Base-by-base conservation (phyloP, 2,329 filamentous ascomycete species). In the Fusarium robinianum region DNA sequence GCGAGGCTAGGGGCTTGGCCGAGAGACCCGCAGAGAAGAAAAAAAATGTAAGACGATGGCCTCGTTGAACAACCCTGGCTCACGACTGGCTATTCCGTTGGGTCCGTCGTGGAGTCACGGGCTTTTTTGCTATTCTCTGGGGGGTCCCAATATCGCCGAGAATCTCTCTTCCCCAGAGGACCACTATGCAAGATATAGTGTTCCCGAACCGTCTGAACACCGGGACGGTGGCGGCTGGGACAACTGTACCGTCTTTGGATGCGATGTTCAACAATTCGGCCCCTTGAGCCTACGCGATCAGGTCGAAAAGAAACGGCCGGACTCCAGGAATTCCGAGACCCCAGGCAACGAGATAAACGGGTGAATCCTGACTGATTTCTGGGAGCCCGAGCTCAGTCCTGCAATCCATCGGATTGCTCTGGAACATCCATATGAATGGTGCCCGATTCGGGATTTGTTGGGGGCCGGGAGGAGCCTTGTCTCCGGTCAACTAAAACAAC, bases 111-210 rank as follows among this genome's bases (percentile, higher is more conserved):
- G 21, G 49, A 52, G 38, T 27, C 16, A 39, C 47, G 27, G 46
- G 34, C 29, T 44, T 31, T 44, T 35, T 14, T 16, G 15, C 51
- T 21, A n/a, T 14, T 37, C 18, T 38, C 30, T 52, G 21, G 33
- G 26, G 33, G n/a, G n/a, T n/a, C n/a, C 49, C 34, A 25, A 46
- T 41, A 31, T 17, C 24, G 31, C 30, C 27, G 40, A 34, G 32
- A 27, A 44, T 50, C 29, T 44, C 34, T 43, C 34, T 14, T 44
- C 44, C 42, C 39, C 29, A 42, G 34, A 42, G 37, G 40, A 34
- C 41, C 30, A 41, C 42, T 40, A 60, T 60, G 57, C 58, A 59
- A 58, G 53, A 59, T 53, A 59, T 34, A 57, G 52, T 47, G 53
- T 41, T 27, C 16, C 25, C n/a, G 4, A 27, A 12, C 25, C n/a